phyloP scores from a whole-genome alignment of 1,139 yeast species.

The Hanseniaspora uvarum region DNA sequence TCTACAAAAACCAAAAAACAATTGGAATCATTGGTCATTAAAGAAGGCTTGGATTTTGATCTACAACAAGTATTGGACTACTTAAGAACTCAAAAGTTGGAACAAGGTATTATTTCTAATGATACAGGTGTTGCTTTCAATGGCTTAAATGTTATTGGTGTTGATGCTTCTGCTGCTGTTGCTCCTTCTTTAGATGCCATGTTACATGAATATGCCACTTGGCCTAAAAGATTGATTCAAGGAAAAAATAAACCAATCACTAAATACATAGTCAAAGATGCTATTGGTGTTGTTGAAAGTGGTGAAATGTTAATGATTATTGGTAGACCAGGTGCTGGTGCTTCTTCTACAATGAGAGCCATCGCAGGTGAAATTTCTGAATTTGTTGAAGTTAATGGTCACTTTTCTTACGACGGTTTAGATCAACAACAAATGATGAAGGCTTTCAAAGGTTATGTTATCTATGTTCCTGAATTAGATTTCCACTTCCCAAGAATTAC shows the following conservation, averaged over 20 bases:
- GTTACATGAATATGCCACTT: constrained; percentile 30
- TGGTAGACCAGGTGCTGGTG: constrained; percentile 63
- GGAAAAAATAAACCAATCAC: constrained; percentile 34
- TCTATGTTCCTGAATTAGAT: constrained; percentile 55
- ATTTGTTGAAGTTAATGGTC: constrained; percentile 36
- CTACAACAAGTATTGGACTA: constrained; percentile 35
- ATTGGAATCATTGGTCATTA: constrained; percentile 33
- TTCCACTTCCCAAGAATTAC: constrained; percentile 55
- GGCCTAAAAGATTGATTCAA: constrained; percentile 28
- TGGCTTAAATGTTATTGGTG: constrained; percentile 40
- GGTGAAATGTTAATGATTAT: constrained; percentile 55
- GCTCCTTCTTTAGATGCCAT: constrained; percentile 43
- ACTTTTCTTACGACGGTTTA: constrained; percentile 44
- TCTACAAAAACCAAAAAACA: constrained; percentile 35
- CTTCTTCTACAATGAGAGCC: constrained; percentile 48
- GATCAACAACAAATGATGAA: constrained; percentile 41
- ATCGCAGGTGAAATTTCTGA: constrained; percentile 43
- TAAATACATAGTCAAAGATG: constrained; percentile 40
- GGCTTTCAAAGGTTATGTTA: constrained; percentile 42
- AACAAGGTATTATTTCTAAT: constrained; percentile 39
- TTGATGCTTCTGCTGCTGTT: constrained; percentile 44
- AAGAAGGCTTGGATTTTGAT: constrained; percentile 36
- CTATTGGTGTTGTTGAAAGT: constrained; percentile 42
- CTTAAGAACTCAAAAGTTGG: constrained; percentile 30
- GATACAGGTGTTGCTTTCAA: constrained; percentile 43